Evolutionary conservation across 2,329 filamentous ascomycete genomes (phyloP), one percentile per base, ranked within the genome.

Genomic region (Ophiosphaerella narmari): DNA sequence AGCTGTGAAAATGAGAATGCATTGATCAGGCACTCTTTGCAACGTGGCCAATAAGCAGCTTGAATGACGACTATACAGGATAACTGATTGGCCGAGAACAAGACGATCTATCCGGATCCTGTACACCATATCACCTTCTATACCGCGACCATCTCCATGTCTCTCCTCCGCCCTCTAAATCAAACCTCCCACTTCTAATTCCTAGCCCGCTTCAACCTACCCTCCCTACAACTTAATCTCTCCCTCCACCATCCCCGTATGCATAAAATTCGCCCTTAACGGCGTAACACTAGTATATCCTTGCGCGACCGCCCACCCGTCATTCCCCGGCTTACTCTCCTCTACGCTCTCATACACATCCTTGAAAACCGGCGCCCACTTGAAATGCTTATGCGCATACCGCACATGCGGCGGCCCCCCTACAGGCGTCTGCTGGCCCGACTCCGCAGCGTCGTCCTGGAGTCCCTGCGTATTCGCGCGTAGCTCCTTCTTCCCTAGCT

Each of bases 281-380:
- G 93, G 90, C 4, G 94, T 97, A 48, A 99, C 86, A 73, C 91
- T 96, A 11, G 93, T 95, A 73, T 88, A 85, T 24, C 91, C 90
- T 70, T 96, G 86, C 70, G 89, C 88, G 21, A 99, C 90, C 32
- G 87, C 87, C 91, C 93, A 97, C 5, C 93, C 94, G 74, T 99
- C 94, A 68, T 91, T 95, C 3, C 91, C 91, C 4, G 90, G 89
- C 29, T 80, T 78, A 34, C 87, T 86, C 57, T 88, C 83, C 61
- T 91, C 85, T n/a, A 97, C 91, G 60, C 89, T 92, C 68, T 88
- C 84, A 73, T 91, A 91, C 2, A 97, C 91, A 73, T 96, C 92
- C 31, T 84, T 81, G 74, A 97, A 94, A 56, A 84, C 85, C 2
- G 93, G 94, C 40, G 89, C 86, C 94, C 94, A 97, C 75, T 93